Evolutionary conservation across 306 rosid species (phyloP), one percentile per base, ranked within the genome.

Genomic region (Cicer chorassanicum): DNA sequence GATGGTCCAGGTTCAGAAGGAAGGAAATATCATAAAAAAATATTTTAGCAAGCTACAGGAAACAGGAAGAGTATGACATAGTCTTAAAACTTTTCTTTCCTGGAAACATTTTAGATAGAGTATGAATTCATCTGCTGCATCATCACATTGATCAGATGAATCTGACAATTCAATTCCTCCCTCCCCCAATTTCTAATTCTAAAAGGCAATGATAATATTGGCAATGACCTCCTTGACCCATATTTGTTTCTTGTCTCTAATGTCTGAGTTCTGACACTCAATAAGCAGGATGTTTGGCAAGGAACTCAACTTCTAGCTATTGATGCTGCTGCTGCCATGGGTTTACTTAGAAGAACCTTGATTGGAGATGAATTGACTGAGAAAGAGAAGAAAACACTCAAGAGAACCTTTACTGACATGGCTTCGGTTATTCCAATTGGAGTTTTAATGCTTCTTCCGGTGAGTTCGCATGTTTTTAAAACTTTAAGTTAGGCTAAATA

Each of bases 361-460:
- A 77, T 75, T 70, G 93, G 96, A 73, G 97, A 94, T 78, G 97
- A 92, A 76, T 85, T 94, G 78, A 87, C 97, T 6, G 95, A 85
- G 70, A 94, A 92, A 69, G 99, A 94, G 84, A 94, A 89, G 85
- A 84, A 84, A 82, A 86, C 86, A 66, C 90, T 94, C n/a, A 88
- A 71, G 74, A 87, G 97, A 86, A 94, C 99, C 75, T 55, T 88
- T 80, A 94, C 95, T 10, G 99, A 94, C 91, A 74, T 92, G 80
- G 99, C 96, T 68, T 92, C 99, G 7, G 97, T 90, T 81, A 84
- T 94, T 84, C 99, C 97, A 9, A 94, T 92, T 59, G 97, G 96
- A 51, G 79, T 94, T 77, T 84, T 94, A 77, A 92, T 94, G 99
- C 99, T 94, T 83, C 95, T 94, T 82, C 99, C 96, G 0, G 99